A percentile compares a stretch with the other conserved stretches of the same genome.
These are phyloP conservation scores for Sugiyamaella grinbergsii DNA, from an alignment of 1,139 yeast genomes.

Conservation along the genomic window DNA sequence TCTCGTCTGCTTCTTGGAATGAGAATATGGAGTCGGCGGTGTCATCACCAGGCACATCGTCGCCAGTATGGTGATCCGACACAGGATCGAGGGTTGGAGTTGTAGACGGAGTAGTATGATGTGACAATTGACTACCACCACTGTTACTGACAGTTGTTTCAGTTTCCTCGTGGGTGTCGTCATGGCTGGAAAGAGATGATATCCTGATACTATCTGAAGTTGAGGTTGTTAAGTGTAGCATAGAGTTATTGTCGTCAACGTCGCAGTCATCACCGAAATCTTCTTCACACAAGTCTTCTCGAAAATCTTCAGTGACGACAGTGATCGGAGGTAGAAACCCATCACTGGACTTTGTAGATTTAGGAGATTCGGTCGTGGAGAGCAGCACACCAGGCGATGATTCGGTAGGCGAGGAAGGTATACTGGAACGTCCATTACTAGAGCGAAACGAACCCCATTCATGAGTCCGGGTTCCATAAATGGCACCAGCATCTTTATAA, in stretches of 20 bases:
- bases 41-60: conserved; percentile 18
- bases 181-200: background rate
- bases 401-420: conserved; percentile 4
- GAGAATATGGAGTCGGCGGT: conserved; percentile 37
- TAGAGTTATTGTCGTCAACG: background rate
- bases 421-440: background rate
- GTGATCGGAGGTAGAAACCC: conserved; percentile 8
- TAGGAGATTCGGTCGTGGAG: background rate
- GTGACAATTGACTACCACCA: background rate
- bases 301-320: conserved; percentile 7
- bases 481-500: conserved; percentile 39
- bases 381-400: background rate
- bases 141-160: background rate
- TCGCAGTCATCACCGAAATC: background rate
- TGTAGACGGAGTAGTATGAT: background rate
- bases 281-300: conserved; percentile 1
- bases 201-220: background rate
- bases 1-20: conserved; percentile 30
- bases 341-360: background rate
- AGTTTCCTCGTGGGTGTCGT: background rate
- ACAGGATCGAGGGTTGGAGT: conserved; percentile 2
- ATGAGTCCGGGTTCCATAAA: conserved; percentile 41
- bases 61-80: background rate
- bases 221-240: conserved; percentile 1
- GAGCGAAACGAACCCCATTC: conserved; percentile 37